phyloP scores from a whole-genome alignment of 1,284 basidiomycete species.

The Cryptococcus maquisensis region DNA sequence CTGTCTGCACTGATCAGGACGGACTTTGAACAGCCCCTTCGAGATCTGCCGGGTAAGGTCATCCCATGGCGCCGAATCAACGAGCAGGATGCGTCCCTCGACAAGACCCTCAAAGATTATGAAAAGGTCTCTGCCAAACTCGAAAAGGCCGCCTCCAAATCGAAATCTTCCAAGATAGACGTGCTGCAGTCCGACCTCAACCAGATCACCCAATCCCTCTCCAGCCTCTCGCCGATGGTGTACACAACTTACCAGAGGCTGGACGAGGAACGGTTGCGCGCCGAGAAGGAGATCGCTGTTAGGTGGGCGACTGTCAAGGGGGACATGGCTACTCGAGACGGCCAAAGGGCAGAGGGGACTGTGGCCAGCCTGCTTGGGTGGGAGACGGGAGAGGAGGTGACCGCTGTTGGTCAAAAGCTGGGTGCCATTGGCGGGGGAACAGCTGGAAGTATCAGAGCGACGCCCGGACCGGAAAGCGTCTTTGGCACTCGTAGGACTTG shows the following conservation, averaged over 20 bases:
- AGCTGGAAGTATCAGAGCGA: background rate
- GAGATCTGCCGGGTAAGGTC: slow-evolving; percentile 42
- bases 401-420: slow-evolving; percentile 29
- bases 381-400: slow-evolving; percentile 43
- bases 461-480: no score
- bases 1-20: slow-evolving; percentile 31
- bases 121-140: slow-evolving; percentile 43
- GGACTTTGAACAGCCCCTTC: slow-evolving; percentile 42
- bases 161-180: slow-evolving; percentile 41
- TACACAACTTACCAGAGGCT: slow-evolving; percentile 45
- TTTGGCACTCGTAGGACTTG: slow-evolving; percentile 15
- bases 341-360: slow-evolving; percentile 38
- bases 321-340: slow-evolving; percentile 40
- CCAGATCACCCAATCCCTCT: slow-evolving; percentile 31
- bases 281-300: slow-evolving; percentile 46
- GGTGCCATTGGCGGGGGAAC: slow-evolving; percentile 23
- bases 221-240: slow-evolving; percentile 39
- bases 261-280: slow-evolving; percentile 41
- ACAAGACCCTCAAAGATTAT: slow-evolving; percentile 45
- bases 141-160: slow-evolving; percentile 43
- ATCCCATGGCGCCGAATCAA: slow-evolving; percentile 37
- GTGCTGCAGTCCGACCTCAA: slow-evolving; percentile 32
- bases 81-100: slow-evolving; percentile 42
- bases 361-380: slow-evolving; percentile 40
- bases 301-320: slow-evolving; percentile 45